A percentile compares a stretch with the other conserved stretches of the same genome.
Conservation (phyloP, 192 early-diverging fungal genomes). For the Coemansia sp. region DNA sequence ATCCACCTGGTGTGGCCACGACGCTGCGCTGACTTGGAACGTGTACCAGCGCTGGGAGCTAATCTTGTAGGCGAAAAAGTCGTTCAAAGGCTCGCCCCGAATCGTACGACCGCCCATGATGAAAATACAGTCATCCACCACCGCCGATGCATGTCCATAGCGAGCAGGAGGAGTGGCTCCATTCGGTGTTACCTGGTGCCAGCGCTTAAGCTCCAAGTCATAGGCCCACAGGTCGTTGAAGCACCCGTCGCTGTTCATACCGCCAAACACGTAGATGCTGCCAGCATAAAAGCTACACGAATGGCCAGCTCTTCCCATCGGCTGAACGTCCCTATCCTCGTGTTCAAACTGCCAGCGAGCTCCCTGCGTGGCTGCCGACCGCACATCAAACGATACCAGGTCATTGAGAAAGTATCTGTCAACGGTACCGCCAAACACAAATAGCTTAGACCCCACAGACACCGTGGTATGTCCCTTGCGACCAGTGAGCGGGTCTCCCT, state of each 20-base stretch:
- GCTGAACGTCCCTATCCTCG: slow-evolving; percentile 16
- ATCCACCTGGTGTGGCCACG: slow-evolving; percentile 53
- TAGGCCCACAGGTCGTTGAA: slow-evolving; percentile 58
- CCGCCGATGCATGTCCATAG: slow-evolving; percentile 51
- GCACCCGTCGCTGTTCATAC: slow-evolving; percentile 49
- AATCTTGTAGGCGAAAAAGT: slow-evolving; percentile 57
- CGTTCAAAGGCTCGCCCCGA: slow-evolving; percentile 38
- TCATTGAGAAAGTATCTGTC: slow-evolving; percentile 50
- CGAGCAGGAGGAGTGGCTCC: slow-evolving; percentile 52
- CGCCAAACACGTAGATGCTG: slow-evolving; percentile 55
- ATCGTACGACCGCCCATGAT: slow-evolving; percentile 54
- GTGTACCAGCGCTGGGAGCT: slow-evolving; percentile 57
- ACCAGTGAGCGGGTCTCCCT: slow-evolving; percentile 37
- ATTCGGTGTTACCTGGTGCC: slow-evolving; percentile 44
- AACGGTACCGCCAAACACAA: slow-evolving; percentile 50
- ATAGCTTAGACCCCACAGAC: slow-evolving; percentile 46
- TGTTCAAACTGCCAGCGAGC: slow-evolving; percentile 49
- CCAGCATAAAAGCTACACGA: slow-evolving; percentile 48
- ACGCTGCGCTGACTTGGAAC: slow-evolving; percentile 49
- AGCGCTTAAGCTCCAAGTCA: slow-evolving; percentile 31
- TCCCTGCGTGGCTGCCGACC: slow-evolving; percentile 36
- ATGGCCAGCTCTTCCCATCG: slow-evolving; percentile 45
- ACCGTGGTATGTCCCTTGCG: slow-evolving; percentile 54
- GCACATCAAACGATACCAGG: slow-evolving; percentile 54
- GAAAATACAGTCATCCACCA: slow-evolving; percentile 56